Evolutionary conservation across 176 grass and related monocot species (phyloP).

Genomic region (Eremochloa ophiuroides): DNA sequence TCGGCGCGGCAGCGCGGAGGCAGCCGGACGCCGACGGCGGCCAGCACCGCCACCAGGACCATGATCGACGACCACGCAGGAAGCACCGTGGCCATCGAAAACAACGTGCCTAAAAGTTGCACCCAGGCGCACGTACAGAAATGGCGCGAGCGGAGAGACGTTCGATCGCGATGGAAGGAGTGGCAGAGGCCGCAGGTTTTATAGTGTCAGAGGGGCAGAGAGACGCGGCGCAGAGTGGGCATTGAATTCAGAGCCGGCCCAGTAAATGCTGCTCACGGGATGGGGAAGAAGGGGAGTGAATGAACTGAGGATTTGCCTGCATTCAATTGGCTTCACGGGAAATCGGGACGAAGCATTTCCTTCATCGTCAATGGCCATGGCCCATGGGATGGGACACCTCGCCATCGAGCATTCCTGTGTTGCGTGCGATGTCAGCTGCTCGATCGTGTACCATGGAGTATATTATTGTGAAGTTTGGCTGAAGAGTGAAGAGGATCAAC

Average conservation of each 20-base stretch:
- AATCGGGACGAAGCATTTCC: constrained; percentile 29
- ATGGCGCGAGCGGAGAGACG: background rate
- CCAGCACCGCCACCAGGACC: background rate
- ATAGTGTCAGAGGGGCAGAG: constrained; percentile 34
- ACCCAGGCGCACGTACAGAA: background rate
- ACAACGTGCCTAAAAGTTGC: background rate
- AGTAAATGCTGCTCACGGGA: constrained; percentile 83
- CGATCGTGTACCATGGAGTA: background rate
- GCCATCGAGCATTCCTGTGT: background rate
- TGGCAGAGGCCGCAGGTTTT: constrained; percentile 51
- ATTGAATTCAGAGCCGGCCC: constrained; percentile 15
- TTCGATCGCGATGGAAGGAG: constrained; percentile 35
- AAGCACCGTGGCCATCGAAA: constrained; percentile 5
- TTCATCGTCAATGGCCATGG: background rate
- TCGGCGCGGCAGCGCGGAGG: constrained; percentile 29
- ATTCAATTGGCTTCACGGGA: constrained; percentile 97
- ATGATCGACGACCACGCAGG: background rate
- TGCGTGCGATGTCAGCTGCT: background rate
- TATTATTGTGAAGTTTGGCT: background rate
- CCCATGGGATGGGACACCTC: background rate
- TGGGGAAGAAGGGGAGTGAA: constrained; percentile 41
- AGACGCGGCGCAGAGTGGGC: background rate
- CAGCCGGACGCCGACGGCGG: background rate
- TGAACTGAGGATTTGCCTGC: constrained; percentile 59
- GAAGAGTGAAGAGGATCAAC: background rate